Conservation (phyloP, 108 stramenopile species). For the Mediolabrus comicus region DNA sequence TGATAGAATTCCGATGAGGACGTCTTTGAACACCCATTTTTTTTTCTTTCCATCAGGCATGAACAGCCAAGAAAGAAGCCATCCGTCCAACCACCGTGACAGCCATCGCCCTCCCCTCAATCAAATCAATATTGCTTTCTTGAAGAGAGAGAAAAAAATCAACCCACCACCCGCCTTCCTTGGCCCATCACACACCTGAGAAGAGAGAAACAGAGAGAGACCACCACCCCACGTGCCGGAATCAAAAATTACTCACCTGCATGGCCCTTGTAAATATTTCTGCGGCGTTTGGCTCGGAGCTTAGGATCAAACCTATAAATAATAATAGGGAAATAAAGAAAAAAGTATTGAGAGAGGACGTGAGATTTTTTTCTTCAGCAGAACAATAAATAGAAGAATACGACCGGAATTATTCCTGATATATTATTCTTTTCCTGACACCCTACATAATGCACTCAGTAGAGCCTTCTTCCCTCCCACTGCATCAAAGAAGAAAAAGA, state of each 20-base stretch:
- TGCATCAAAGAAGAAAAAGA: neutral
- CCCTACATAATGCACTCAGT: too few species aligned
- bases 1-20: too few species aligned
- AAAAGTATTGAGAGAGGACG: neutral
- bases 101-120: neutral
- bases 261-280: conserved; percentile 14
- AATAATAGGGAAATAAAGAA: neutral
- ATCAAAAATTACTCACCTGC: conserved; percentile 15
- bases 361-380: neutral
- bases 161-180: neutral
- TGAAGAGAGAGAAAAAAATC: too few species aligned
- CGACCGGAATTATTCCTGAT: too few species aligned
- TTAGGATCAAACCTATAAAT: conserved; percentile 19
- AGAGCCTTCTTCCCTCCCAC: too few species aligned
- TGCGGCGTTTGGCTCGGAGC: conserved; percentile 7
- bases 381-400: neutral
- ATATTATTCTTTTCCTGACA: too few species aligned
- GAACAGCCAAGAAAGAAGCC: too few species aligned
- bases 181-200: neutral
- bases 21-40: too few species aligned
- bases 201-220: neutral
- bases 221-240: neutral
- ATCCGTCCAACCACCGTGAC: too few species aligned
- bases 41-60: too few species aligned
- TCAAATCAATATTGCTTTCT: too few species aligned